These are phyloP conservation scores for Termitomyces heimii DNA, from an alignment of 768 basidiomycete species.

Conservation along the genomic window DNA sequence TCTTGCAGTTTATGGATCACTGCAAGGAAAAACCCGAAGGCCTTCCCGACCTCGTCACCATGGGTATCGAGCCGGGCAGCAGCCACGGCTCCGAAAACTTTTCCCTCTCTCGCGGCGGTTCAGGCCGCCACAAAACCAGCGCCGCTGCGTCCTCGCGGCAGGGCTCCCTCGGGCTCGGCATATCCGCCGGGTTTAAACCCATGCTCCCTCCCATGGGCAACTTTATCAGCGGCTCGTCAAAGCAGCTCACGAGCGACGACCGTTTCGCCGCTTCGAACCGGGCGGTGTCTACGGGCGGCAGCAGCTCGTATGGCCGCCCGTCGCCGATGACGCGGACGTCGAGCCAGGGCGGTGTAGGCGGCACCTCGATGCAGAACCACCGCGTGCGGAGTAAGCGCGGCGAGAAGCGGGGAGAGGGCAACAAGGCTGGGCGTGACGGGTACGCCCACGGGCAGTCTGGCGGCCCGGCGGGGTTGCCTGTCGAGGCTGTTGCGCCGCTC, in stretches of 20 bases:
- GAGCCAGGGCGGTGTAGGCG: constrained; percentile 57
- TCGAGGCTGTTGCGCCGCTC: constrained; percentile 76
- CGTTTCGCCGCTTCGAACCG: constrained; percentile 49
- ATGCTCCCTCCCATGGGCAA: constrained; percentile 54
- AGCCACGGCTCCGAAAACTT: constrained; percentile 39
- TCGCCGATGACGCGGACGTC: constrained; percentile 60
- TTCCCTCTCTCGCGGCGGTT: constrained; percentile 53
- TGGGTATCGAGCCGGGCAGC: constrained; percentile 76
- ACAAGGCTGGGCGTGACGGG: constrained; percentile 34
- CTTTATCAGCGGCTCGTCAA: constrained; percentile 43
- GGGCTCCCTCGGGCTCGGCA: constrained; percentile 37
- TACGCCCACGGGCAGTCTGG: constrained; percentile 24
- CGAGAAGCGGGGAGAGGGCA: constrained; percentile 60
- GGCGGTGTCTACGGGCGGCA: constrained; percentile 51
- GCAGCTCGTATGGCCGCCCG: constrained; percentile 49
- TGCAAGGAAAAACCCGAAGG: constrained; percentile 95
- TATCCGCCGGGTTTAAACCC: constrained; percentile 43
- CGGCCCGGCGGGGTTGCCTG: constrained; percentile 16
- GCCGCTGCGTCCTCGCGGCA: constrained; percentile 41
- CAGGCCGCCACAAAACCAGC: constrained; percentile 51
- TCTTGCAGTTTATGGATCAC: constrained; percentile 91
- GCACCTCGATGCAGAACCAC: constrained; percentile 40
- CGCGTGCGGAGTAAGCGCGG: constrained; percentile 82
- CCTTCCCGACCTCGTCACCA: constrained; percentile 83
- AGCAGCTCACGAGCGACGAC: constrained; percentile 70